These are phyloP conservation scores for Chaetomiaceae sp. DNA, from an alignment of 2,329 filamentous ascomycete species.

Conservation along the genomic window DNA sequence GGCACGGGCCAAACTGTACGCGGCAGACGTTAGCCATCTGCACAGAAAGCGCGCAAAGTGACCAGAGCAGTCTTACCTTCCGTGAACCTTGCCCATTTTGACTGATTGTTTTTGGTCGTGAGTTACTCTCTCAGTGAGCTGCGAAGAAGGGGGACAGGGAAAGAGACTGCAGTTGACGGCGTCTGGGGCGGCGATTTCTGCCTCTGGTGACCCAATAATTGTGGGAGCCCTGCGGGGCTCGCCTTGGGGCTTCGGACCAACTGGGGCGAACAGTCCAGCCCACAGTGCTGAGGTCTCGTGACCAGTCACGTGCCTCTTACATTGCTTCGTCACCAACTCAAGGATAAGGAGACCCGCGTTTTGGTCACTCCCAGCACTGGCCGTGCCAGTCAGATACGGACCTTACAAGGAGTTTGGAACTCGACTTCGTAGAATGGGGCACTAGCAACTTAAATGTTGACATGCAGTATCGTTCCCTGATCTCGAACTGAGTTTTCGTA, in stretches of 20 bases:
- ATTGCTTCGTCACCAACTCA: no score
- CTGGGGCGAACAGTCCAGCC: background rate
- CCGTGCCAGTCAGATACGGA: no score
- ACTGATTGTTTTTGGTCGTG: constrained; percentile 18
- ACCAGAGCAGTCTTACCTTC: constrained; percentile 17
- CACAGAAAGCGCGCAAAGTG: background rate
- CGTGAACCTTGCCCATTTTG: constrained; percentile 28
- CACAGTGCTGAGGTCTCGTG: constrained; percentile 4
- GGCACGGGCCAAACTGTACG: constrained; percentile 26
- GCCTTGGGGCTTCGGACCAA: constrained; percentile 19
- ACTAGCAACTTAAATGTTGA: background rate
- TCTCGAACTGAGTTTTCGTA: no score
- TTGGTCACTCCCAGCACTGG: no score
- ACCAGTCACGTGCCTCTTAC: background rate
- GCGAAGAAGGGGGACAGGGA: constrained; percentile 9
- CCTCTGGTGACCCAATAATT: constrained; percentile 21
- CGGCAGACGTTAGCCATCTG: constrained; percentile 12
- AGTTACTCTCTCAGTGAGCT: constrained; percentile 12
- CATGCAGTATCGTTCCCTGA: background rate
- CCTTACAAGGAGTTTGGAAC: no score
- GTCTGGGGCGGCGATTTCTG: constrained; percentile 17
- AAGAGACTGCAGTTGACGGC: constrained; percentile 15
- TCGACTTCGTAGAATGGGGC: no score
- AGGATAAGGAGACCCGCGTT: no score
- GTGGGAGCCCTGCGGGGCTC: constrained; percentile 23